Conservation (phyloP, 2,329 filamentous ascomycete genomes). For the Claviceps digitariae region DNA sequence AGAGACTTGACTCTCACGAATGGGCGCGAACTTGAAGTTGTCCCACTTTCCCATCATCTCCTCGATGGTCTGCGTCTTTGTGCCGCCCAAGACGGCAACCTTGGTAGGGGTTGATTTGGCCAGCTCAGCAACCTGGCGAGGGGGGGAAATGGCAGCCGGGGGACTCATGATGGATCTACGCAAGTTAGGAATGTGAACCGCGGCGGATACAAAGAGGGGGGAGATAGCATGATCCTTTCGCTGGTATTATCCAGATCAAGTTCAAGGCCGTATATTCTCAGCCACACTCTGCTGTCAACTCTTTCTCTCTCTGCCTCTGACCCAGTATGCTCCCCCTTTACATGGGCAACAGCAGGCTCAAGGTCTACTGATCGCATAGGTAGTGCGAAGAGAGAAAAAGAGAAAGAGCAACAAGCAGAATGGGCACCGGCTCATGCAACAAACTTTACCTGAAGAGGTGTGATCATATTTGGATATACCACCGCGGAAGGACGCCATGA, state of each 20-base stretch:
- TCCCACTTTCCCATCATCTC: conserved; percentile 69
- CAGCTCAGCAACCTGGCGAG: conserved; percentile 32
- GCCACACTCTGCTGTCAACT: conserved; percentile 17
- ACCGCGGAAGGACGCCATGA: conserved; percentile 23
- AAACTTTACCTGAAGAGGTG: conserved; percentile 28
- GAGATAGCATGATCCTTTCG: conserved; percentile 96
- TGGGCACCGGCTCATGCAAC: conserved; percentile 52
- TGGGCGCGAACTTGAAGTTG: conserved; percentile 67
- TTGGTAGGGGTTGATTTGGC: conserved; percentile 30
- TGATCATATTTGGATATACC: conserved; percentile 24
- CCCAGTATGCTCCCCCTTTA: no score
- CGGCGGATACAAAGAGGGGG: conserved; percentile 26
- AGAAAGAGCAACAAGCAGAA: conserved; percentile 7
- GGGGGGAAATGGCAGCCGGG: conserved; percentile 52
- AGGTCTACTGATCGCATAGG: not conserved
- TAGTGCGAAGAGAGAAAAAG: not conserved
- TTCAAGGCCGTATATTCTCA: conserved; percentile 88
- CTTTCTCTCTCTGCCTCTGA: not conserved
- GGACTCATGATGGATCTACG: conserved; percentile 55
- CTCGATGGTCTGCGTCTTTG: conserved; percentile 37
- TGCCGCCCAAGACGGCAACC: conserved; percentile 19
- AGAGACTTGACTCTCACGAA: conserved; percentile 84
- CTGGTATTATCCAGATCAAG: conserved; percentile 99
- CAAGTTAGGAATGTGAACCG: conserved; percentile 16
- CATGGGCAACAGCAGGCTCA: not conserved